phyloP scores from a whole-genome alignment of 176 grass and related monocot species.

The Eragrostis nindensis region DNA sequence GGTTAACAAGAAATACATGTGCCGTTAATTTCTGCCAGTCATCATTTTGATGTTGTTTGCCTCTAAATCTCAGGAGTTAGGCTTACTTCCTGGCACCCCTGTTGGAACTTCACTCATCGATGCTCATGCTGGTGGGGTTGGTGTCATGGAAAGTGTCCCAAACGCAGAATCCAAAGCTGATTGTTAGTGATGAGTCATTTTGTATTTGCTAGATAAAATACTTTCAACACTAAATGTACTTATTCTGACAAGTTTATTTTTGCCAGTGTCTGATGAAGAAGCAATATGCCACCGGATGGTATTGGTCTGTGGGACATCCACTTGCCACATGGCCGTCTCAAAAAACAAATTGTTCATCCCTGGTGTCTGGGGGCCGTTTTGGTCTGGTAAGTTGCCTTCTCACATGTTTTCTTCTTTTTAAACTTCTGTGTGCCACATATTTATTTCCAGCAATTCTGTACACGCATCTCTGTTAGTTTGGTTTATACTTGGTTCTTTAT shows the following conservation, averaged over 20 bases:
- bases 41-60: constrained; percentile 4
- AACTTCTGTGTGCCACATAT: background rate
- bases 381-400: constrained; percentile 76
- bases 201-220: constrained; percentile 16
- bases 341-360: constrained; percentile 80
- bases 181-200: constrained; percentile 41
- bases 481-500: constrained; percentile 21
- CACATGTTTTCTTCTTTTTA: background rate
- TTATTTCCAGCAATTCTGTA: constrained; percentile 12
- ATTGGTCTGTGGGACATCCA: constrained; percentile 96
- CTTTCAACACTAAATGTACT: background rate
- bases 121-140: constrained; percentile 96
- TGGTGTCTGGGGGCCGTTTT: constrained; percentile 95
- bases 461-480: constrained; percentile 31
- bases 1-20: constrained; percentile 18
- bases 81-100: constrained; percentile 74
- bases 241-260: constrained; percentile 27
- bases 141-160: constrained; percentile 81
- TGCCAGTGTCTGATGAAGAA: constrained; percentile 63
- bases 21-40: background rate
- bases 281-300: constrained; percentile 75
- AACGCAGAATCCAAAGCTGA: constrained; percentile 59
- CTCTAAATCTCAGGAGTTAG: constrained; percentile 72
- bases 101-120: constrained; percentile 97
- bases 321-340: constrained; percentile 96